Percentiles rank a stretch among this genome's conserved stretches.
These are phyloP conservation scores for Aspergillus sp. DNA, from an alignment of 2,329 filamentous ascomycete genomes.

Conservation along the genomic window DNA sequence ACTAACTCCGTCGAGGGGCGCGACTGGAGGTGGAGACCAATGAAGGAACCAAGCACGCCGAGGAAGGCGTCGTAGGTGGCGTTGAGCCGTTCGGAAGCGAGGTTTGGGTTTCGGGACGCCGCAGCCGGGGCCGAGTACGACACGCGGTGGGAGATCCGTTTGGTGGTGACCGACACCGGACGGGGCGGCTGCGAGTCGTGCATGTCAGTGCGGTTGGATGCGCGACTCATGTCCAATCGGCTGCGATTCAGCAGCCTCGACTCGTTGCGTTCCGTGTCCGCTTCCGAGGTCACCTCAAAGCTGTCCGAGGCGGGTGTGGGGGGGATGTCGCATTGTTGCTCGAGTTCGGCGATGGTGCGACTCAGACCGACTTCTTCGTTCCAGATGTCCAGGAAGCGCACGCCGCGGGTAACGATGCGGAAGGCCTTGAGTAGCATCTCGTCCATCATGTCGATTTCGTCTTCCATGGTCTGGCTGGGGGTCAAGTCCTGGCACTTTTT, in stretches of 20 bases:
- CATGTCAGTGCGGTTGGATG: conserved; percentile 24
- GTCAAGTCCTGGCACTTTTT: conserved; percentile 79
- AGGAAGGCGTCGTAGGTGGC: conserved; percentile 83
- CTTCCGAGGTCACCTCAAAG: conserved; percentile 28
- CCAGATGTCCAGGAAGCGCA: conserved; percentile 84
- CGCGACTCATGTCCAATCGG: conserved; percentile 27
- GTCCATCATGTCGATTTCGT: conserved; percentile 63
- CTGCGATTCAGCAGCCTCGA: conserved; percentile 33
- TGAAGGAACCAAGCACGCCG: conserved; percentile 87
- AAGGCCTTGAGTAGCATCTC: conserved; percentile 93
- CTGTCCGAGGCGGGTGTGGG: conserved; percentile 40
- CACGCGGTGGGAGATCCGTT: conserved; percentile 66
- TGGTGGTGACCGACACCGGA: conserved; percentile 37
- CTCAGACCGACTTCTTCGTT: conserved; percentile 55
- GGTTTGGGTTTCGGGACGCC: conserved; percentile 62
- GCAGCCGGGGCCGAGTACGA: conserved; percentile 70
- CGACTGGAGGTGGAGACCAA: conserved; percentile 90
- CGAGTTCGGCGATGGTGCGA: conserved; percentile 39
- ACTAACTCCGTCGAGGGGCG: conserved; percentile 82
- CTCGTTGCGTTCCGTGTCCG: conserved; percentile 28
- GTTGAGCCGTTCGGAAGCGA: conserved; percentile 80
- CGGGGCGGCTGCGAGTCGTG: conserved; percentile 25
- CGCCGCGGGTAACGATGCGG: conserved; percentile 86
- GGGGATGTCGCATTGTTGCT: conserved; percentile 32
- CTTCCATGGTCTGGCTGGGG: conserved; percentile 42